Percentiles rank a stretch among this genome's conserved stretches.
Conservation (phyloP, 257 asterid genomes). For the Solanum clarkiae region DNA sequence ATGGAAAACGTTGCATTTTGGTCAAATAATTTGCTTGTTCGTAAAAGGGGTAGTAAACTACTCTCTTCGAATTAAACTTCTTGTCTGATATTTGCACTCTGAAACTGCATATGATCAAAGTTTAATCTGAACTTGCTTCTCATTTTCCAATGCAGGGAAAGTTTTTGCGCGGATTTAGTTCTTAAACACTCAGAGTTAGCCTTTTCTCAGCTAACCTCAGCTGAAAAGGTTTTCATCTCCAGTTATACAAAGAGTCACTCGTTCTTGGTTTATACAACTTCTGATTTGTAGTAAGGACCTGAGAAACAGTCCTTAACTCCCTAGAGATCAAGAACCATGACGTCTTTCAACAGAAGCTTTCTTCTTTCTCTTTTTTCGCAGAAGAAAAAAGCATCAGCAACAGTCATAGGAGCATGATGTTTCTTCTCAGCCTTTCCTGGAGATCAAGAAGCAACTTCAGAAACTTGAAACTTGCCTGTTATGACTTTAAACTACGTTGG, state of each 20-base stretch:
- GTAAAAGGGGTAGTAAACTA: neutral
- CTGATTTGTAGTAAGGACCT: constrained; percentile 11
- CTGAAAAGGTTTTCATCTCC: constrained; percentile 48
- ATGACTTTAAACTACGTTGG: neutral
- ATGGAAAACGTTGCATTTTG: neutral
- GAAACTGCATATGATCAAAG: neutral
- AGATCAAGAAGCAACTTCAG: neutral
- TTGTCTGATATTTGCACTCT: neutral
- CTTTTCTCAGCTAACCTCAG: constrained; percentile 68
- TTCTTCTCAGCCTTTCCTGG: neutral
- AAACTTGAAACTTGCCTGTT: neutral
- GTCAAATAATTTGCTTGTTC: neutral
- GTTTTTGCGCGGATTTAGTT: constrained; percentile 32
- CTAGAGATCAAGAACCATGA: no score
- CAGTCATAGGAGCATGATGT: neutral
- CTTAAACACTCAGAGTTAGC: constrained; percentile 38
- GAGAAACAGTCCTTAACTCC: neutral
- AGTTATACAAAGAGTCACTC: constrained; percentile 39
- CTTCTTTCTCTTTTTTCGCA: neutral
- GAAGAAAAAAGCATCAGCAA: neutral
- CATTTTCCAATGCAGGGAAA: constrained; percentile 35
- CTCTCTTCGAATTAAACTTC: neutral
- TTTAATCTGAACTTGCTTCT: neutral
- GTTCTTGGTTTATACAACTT: constrained; percentile 48
- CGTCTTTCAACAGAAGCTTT: neutral